Percentiles rank a stretch among this genome's conserved stretches.
phyloP scores from a whole-genome alignment of 768 basidiomycete species.

The Cyathus striatus region DNA sequence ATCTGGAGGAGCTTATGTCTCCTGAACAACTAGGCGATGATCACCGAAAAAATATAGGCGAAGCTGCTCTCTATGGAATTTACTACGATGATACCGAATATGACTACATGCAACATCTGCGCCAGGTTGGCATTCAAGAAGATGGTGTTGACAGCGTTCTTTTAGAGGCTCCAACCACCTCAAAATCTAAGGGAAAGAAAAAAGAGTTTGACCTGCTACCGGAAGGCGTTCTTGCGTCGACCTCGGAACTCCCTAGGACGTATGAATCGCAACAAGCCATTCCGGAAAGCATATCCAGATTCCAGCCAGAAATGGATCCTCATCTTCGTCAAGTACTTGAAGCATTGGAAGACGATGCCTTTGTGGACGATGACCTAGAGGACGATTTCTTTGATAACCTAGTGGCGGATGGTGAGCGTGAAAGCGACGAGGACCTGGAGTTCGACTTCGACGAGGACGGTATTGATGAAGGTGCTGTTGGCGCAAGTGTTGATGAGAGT shows the following conservation, averaged over 20 bases:
- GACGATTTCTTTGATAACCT: constrained; percentile 77
- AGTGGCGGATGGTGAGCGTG: constrained; percentile 67
- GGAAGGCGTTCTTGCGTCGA: constrained; percentile 66
- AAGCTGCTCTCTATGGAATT: constrained; percentile 85
- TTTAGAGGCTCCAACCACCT: constrained; percentile 62
- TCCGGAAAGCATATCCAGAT: constrained; percentile 78
- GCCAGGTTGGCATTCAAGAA: constrained; percentile 68
- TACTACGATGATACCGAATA: constrained; percentile 96
- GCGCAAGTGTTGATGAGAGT: too few relatives aligned
- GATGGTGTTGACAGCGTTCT: constrained; percentile 79
- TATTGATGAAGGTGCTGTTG: constrained; percentile 13
- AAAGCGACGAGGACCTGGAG: constrained; percentile 50
- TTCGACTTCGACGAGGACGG: constrained; percentile 66
- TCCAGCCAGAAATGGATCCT: constrained; percentile 95
- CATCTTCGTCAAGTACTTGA: constrained; percentile 90
- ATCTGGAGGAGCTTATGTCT: constrained; percentile 60
- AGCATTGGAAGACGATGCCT: constrained; percentile 94
- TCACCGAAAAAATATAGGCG: constrained; percentile 60
- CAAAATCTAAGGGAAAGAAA: constrained; percentile 27
- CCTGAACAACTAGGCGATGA: constrained; percentile 44
- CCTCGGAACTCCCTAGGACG: constrained; percentile 65
- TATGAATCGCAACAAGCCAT: constrained; percentile 76
- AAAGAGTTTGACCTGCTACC: constrained; percentile 53
- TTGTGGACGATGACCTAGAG: constrained; percentile 70
- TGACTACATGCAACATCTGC: constrained; percentile 97